A percentile compares a stretch with the other conserved stretches of the same genome.
phyloP scores from a whole-genome alignment of 23 red algal species.

The Pyropia haitanensis region DNA sequence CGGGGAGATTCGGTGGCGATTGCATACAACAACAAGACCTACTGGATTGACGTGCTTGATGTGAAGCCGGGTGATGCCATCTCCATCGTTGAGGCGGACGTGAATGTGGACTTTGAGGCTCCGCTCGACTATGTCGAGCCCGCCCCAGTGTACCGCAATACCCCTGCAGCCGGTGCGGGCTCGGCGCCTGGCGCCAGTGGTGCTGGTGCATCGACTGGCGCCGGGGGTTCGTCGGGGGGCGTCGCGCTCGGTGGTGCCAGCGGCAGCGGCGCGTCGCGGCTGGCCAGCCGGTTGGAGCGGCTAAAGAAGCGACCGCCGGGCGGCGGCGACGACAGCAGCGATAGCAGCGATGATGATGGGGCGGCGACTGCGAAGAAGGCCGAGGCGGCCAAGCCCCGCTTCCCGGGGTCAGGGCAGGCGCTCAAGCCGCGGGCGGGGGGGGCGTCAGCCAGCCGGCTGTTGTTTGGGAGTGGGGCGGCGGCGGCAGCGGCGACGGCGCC shows the following conservation, averaged over 20 bases:
- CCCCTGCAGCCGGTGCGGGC: background rate
- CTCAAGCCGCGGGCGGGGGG: constrained; percentile 25
- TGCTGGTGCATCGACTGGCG: background rate
- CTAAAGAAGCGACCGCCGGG: constrained; percentile 31
- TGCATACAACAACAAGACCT: constrained; percentile 85
- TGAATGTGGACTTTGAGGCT: constrained; percentile 91
- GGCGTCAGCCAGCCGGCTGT: constrained; percentile 11
- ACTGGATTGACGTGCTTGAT: constrained; percentile 69
- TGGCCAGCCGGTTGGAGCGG: constrained; percentile 46
- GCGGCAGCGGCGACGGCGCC: background rate
- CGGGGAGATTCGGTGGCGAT: constrained; percentile 91
- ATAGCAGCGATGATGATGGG: constrained; percentile 23
- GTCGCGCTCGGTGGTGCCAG: constrained; percentile 4
- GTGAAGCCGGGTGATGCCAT: constrained; percentile 80
- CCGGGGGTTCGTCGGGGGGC: background rate
- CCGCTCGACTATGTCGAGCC: constrained; percentile 78
- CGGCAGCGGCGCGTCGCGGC: constrained; percentile 18
- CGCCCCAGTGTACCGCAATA: constrained; percentile 4
- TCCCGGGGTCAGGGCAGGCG: constrained; percentile 46
- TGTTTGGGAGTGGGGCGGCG: constrained; percentile 12
- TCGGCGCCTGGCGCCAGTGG: background rate
- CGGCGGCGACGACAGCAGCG: constrained; percentile 5
- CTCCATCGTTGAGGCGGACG: constrained; percentile 94
- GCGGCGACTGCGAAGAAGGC: background rate
- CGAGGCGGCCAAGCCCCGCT: constrained; percentile 35